Conservation (phyloP, 495 filamentous ascomycete species). For the Pseudotulostoma volvatum region DNA sequence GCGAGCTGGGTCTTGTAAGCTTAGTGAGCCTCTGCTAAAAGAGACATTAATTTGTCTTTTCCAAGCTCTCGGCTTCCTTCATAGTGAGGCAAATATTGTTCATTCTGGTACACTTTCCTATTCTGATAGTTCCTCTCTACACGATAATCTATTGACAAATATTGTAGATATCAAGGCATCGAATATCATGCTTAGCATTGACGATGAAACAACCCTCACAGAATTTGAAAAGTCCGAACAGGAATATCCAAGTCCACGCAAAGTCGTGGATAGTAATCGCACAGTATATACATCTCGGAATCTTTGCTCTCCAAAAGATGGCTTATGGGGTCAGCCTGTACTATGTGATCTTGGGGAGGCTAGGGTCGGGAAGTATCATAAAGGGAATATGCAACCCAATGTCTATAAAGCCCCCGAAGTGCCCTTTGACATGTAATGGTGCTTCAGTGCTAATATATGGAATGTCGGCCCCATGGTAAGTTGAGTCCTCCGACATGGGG, state of each 20-base stretch:
- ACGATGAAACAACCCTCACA: constrained; percentile 15
- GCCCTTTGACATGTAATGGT: constrained; percentile 20
- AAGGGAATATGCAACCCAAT: constrained; percentile 11
- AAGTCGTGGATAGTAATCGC: constrained; percentile 2
- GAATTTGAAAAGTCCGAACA: constrained; percentile 14
- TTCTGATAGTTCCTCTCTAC: not conserved
- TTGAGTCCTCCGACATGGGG: not conserved
- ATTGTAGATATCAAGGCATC: constrained; percentile 1
- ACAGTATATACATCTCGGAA: constrained; percentile 8
- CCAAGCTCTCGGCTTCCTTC: constrained; percentile 1
- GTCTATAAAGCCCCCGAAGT: constrained; percentile 27
- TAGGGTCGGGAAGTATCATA: constrained; percentile 12
- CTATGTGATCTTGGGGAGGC: constrained; percentile 17
- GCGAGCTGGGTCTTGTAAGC: not conserved
- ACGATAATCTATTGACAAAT: not conserved
- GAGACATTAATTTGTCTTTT: constrained; percentile 1
- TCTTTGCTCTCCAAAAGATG: constrained; percentile 5
- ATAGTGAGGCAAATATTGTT: constrained; percentile 1
- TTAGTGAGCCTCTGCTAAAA: not conserved
- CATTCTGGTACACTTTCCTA: not conserved
- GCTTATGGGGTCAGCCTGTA: constrained; percentile 7
- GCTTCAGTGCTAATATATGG: constrained; percentile 24
- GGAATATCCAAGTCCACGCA: constrained; percentile 12
- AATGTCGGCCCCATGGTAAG: constrained; percentile 25
- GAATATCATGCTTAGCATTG: constrained; percentile 10